Percentiles rank a stretch among this genome's conserved stretches.
Evolutionary conservation across 2,329 filamentous ascomycete genomes (phyloP).

Genomic region (Alternaria hordeiaustralica): DNA sequence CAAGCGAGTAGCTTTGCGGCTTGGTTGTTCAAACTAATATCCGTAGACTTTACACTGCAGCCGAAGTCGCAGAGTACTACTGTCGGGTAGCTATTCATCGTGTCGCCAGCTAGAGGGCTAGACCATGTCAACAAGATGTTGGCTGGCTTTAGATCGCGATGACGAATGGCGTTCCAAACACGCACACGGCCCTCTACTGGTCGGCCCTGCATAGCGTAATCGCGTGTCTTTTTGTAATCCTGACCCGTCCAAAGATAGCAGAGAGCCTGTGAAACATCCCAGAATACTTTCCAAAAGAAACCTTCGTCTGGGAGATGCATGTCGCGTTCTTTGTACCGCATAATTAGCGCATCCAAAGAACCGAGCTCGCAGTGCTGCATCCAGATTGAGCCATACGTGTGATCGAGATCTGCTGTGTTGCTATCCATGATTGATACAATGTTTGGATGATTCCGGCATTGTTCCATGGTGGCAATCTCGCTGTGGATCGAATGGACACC

Average conservation of each 20-base stretch:
- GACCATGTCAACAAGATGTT: conserved; percentile 23
- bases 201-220: neutral
- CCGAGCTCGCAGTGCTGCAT: conserved; percentile 25
- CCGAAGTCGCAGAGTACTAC: conserved; percentile 23
- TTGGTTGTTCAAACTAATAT: neutral
- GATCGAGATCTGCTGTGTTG: neutral
- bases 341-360: conserved; percentile 15
- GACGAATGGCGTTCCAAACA: conserved; percentile 15
- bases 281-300: conserved; percentile 22
- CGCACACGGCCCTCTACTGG: neutral
- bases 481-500: neutral
- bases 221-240: neutral
- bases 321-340: neutral
- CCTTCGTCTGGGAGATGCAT: conserved; percentile 10
- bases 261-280: conserved; percentile 17
- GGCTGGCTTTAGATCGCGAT: conserved; percentile 25
- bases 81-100: neutral
- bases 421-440: neutral
- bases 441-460: neutral
- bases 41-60: neutral
- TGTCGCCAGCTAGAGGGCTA: neutral
- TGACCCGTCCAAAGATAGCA: conserved; percentile 16
- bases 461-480: neutral
- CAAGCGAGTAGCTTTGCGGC: neutral
- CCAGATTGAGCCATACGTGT: conserved; percentile 9